Conservation (phyloP, 805 yeast species). For the Pichia ethanolica region DNA sequence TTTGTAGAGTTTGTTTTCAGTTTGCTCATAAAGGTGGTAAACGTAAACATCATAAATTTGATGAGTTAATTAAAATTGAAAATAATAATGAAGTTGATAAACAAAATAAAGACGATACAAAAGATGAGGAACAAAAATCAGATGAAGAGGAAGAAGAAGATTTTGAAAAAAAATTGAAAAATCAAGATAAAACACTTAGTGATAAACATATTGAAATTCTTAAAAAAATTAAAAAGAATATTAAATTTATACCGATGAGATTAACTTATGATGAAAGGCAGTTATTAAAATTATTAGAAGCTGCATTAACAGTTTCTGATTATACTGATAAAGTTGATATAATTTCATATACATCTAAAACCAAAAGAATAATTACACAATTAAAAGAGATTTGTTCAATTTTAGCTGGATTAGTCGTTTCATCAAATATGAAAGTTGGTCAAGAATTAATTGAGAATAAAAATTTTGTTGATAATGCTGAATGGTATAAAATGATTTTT, state of each 20-base stretch:
- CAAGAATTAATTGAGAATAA: conserved; percentile 56
- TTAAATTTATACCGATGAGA: conserved; percentile 61
- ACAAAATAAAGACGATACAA: conserved; percentile 7
- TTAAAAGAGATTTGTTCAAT: conserved; percentile 72
- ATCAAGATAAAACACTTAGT: neutral
- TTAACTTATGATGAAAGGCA: conserved; percentile 63
- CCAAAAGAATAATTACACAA: conserved; percentile 66
- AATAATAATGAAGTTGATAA: conserved; percentile 14
- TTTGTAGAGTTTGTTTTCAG: conserved; percentile 63
- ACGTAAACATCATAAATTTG: conserved; percentile 38
- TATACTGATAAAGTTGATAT: conserved; percentile 77
- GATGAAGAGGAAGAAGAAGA: conserved; percentile 10
- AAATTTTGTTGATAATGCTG: conserved; percentile 61
- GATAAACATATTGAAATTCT: conserved; percentile 19
- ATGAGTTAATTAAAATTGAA: conserved; percentile 14
- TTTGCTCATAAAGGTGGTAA: conserved; percentile 66
- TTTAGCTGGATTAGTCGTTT: conserved; percentile 69
- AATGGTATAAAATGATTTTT: conserved; percentile 64
- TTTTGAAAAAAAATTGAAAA: neutral
- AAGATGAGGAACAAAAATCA: conserved; percentile 11
- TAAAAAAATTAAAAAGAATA: conserved; percentile 34
- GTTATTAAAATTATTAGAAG: conserved; percentile 57
- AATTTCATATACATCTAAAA: conserved; percentile 54
- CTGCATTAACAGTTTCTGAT: conserved; percentile 71
- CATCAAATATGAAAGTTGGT: conserved; percentile 67